Conservation (phyloP, 495 filamentous ascomycete genomes). For the Tetracladium marchalianum region DNA sequence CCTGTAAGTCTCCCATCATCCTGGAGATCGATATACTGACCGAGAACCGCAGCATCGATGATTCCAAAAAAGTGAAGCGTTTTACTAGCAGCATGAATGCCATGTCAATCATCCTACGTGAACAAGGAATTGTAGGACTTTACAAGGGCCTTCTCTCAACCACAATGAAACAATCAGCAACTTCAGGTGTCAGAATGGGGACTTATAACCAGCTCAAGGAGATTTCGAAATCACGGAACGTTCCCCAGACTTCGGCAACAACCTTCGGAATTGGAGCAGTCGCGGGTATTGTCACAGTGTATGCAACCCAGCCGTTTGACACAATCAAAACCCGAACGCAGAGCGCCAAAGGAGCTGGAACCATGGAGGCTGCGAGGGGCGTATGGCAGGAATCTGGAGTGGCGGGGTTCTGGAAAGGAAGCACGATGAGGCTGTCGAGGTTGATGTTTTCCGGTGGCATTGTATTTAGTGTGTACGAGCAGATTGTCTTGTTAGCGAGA, state of each 20-base stretch:
- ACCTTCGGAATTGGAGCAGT: conserved; percentile 52
- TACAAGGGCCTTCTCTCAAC: conserved; percentile 51
- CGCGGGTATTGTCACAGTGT: conserved; percentile 50
- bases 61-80: conserved; percentile 40
- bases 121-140: conserved; percentile 41
- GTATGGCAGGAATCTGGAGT: conserved; percentile 45
- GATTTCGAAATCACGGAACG: conserved; percentile 30
- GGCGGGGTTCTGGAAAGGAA: conserved; percentile 53
- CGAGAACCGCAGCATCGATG: conserved; percentile 37
- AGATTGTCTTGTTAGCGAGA: conserved; percentile 17
- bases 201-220: conserved; percentile 59
- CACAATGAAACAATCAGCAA: conserved; percentile 55
- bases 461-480: conserved; percentile 54
- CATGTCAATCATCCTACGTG: conserved; percentile 30
- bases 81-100: conserved; percentile 44
- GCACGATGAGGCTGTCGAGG: conserved; percentile 53
- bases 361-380: conserved; percentile 39
- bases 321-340: conserved; percentile 55
- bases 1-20: conserved; percentile 14
- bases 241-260: conserved; percentile 23
- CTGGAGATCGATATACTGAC: too few species aligned
- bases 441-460: conserved; percentile 55
- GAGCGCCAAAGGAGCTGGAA: conserved; percentile 40
- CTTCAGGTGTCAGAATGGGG: conserved; percentile 55
- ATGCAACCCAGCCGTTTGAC: conserved; percentile 57